Percentiles rank a stretch among this genome's conserved stretches.
Evolutionary conservation across 2,329 filamentous ascomycete genomes (phyloP).

Genomic region (Penicillium paneum): DNA sequence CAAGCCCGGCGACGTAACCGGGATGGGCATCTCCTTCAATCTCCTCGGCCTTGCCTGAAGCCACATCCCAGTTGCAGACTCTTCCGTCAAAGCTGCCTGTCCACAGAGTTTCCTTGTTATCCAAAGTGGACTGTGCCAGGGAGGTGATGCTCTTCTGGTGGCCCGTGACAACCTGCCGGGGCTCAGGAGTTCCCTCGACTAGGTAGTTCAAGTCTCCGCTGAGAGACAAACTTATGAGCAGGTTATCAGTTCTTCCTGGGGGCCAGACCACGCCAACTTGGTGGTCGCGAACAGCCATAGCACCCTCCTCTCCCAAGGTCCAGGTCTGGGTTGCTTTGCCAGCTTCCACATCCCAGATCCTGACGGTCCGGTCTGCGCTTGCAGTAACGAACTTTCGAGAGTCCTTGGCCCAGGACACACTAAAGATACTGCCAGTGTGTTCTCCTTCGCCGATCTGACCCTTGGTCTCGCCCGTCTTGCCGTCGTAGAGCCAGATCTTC

Average conservation of each 20-base stretch:
- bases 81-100: slow-evolving; percentile 92
- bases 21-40: slow-evolving; percentile 80
- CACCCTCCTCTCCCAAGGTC: slow-evolving; percentile 74
- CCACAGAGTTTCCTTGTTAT: slow-evolving; percentile 62
- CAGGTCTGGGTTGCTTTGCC: slow-evolving; percentile 77
- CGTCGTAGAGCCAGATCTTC: slow-evolving; percentile 91
- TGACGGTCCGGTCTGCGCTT: slow-evolving; percentile 90
- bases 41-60: slow-evolving; percentile 63
- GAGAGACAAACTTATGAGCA: slow-evolving; percentile 86
- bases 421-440: slow-evolving; percentile 90
- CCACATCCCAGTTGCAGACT: slow-evolving; percentile 78
- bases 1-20: slow-evolving; percentile 79
- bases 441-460: slow-evolving; percentile 67
- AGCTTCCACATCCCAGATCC: slow-evolving; percentile 84
- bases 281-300: slow-evolving; percentile 72
- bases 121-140: slow-evolving; percentile 56
- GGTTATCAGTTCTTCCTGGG: slow-evolving; percentile 72
- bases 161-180: slow-evolving; percentile 71
- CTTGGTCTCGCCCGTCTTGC: slow-evolving; percentile 84
- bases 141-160: slow-evolving; percentile 91
- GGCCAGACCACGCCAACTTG: slow-evolving; percentile 95
- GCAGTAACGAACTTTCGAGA: slow-evolving; percentile 84
- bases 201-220: slow-evolving; percentile 90
- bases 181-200: slow-evolving; percentile 65
- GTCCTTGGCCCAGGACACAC: slow-evolving; percentile 84